Conservation (phyloP, 768 basidiomycete genomes). For the Suillus tomentosus region DNA sequence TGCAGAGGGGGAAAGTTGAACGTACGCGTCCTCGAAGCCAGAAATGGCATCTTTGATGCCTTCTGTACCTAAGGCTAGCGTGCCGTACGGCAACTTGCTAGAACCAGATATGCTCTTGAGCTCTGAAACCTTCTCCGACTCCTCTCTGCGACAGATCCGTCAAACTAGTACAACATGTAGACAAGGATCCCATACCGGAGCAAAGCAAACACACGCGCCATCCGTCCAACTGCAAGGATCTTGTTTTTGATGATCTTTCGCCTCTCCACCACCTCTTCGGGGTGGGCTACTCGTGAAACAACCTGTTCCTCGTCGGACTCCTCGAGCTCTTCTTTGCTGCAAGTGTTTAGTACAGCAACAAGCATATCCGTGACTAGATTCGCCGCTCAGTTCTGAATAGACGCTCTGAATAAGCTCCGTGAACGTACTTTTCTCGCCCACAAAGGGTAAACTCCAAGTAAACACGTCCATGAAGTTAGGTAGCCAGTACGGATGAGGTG, state of each 20-base stretch:
- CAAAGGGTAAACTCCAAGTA: constrained; percentile 98
- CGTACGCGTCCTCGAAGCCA: constrained; percentile 94
- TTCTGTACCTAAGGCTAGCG: constrained; percentile 85
- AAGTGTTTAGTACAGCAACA: constrained; percentile 93
- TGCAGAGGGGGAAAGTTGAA: constrained; percentile 22
- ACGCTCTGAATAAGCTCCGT: background rate
- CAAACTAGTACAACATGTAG: background rate
- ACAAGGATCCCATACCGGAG: constrained; percentile 67
- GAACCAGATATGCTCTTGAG: constrained; percentile 89
- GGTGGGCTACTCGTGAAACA: constrained; percentile 37
- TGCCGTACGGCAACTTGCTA: constrained; percentile 75
- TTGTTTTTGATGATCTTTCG: constrained; percentile 96
- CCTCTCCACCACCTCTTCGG: constrained; percentile 65
- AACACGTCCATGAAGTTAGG: constrained; percentile 99
- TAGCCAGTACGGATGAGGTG: constrained; percentile 95
- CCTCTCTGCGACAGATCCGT: constrained; percentile 62
- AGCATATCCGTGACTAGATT: constrained; percentile 94
- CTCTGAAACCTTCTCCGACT: constrained; percentile 96
- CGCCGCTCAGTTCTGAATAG: constrained; percentile 13
- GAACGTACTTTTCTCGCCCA: constrained; percentile 90
- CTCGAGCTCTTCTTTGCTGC: constrained; percentile 94
- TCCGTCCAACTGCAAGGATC: constrained; percentile 95
- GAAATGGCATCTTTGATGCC: constrained; percentile 94
- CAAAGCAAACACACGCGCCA: constrained; percentile 94
- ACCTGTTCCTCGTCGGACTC: constrained; percentile 58